These are phyloP conservation scores for Sporothrix dimorphospora DNA, from an alignment of 2,329 filamentous ascomycete species.

Conservation along the genomic window DNA sequence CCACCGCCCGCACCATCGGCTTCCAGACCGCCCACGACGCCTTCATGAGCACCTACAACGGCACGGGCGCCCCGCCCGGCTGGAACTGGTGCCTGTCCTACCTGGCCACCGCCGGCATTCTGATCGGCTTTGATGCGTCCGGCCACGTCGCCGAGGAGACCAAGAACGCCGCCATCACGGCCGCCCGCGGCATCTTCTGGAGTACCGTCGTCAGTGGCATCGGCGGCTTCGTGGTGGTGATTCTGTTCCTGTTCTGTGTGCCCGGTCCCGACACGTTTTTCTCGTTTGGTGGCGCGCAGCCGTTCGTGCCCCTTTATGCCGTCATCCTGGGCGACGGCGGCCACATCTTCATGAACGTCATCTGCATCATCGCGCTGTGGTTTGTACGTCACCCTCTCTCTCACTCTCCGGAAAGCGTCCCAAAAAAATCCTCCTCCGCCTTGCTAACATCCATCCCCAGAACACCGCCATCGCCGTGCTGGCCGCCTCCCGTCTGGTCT, in stretches of 20 bases:
- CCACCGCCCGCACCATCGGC: constrained; percentile 26
- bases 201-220: constrained; percentile 29
- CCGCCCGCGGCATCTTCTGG: constrained; percentile 32
- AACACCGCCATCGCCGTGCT: constrained; percentile 32
- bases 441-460: neutral
- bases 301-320: constrained; percentile 31
- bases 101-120: constrained; percentile 30
- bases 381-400: constrained; percentile 13
- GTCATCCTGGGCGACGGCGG: constrained; percentile 29
- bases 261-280: constrained; percentile 25
- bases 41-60: constrained; percentile 33
- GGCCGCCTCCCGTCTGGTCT: constrained; percentile 30
- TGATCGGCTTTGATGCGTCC: constrained; percentile 32
- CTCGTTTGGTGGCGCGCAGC: constrained; percentile 30
- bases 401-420: too few relatives aligned
- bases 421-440: too few relatives aligned
- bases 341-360: constrained; percentile 30
- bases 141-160: constrained; percentile 33
- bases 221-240: constrained; percentile 28
- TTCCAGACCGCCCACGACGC: constrained; percentile 30
- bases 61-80: constrained; percentile 29
- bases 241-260: constrained; percentile 31
- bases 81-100: constrained; percentile 33
- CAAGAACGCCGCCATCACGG: constrained; percentile 29
- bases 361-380: constrained; percentile 32